Percentiles rank a stretch among this genome's conserved stretches.
Evolutionary conservation across 164 flowering plant species (phyloP).

Genomic region (Platanus orientalis): DNA sequence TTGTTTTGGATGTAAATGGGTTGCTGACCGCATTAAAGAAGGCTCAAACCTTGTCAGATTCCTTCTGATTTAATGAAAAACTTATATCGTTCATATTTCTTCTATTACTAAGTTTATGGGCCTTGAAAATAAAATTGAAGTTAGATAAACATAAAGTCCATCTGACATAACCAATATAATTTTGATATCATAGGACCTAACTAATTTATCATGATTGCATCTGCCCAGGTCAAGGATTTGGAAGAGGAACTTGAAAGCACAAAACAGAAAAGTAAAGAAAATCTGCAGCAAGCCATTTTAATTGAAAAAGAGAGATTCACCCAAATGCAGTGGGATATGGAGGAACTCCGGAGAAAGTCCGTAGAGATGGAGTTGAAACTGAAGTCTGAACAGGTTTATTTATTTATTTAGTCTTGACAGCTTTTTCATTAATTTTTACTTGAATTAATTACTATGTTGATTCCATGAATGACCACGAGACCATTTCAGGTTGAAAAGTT

Average conservation of each 20-base stretch:
- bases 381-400: slow-evolving; percentile 59
- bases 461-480: slow-evolving; percentile 13
- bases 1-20: not conserved
- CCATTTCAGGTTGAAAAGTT: slow-evolving; percentile 49
- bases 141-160: too few species aligned
- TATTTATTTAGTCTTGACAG: too few species aligned
- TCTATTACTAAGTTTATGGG: too few species aligned
- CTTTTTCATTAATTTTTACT: too few species aligned
- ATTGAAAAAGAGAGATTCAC: slow-evolving; percentile 85
- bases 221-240: slow-evolving; percentile 82
- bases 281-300: slow-evolving; percentile 79
- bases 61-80: not conserved
- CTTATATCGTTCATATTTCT: not conserved
- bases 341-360: slow-evolving; percentile 75
- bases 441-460: not conserved
- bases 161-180: not conserved
- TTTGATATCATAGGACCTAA: not conserved
- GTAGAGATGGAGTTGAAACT: slow-evolving; percentile 76
- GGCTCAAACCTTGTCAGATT: not conserved
- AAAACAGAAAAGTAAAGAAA: slow-evolving; percentile 82
- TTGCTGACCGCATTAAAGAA: not conserved
- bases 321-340: slow-evolving; percentile 99
- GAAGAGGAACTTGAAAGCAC: slow-evolving; percentile 88
- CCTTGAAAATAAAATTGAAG: not conserved
- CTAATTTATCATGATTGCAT: slow-evolving; percentile 2